A percentile compares a stretch with the other conserved stretches of the same genome.
Evolutionary conservation across 352 stramenopile species (phyloP).

Genomic region (Phytophthora palmivora): DNA sequence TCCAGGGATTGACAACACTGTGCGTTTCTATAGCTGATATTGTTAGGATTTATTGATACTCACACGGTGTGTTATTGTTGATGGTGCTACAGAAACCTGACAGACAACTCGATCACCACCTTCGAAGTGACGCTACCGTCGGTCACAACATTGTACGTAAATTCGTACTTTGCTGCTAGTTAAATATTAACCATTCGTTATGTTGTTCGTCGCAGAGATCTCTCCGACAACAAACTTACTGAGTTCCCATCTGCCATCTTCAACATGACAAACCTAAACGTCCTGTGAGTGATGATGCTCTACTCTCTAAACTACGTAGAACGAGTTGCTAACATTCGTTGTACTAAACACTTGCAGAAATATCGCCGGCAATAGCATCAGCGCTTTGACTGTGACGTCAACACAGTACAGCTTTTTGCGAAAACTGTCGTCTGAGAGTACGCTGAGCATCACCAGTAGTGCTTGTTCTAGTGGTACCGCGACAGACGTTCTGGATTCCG

Average conservation of each 20-base stretch:
- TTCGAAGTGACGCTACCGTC: constrained; percentile 52
- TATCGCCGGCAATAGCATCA: constrained; percentile 65
- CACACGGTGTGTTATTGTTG: background rate
- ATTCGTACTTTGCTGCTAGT: constrained; percentile 1
- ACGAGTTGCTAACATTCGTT: background rate
- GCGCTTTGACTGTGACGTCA: constrained; percentile 48
- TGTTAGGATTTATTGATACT: constrained; percentile 3
- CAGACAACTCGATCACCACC: constrained; percentile 50
- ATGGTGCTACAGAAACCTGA: constrained; percentile 45
- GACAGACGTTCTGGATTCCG: constrained; percentile 52
- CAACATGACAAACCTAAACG: constrained; percentile 73
- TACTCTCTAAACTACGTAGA: background rate
- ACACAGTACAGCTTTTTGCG: constrained; percentile 54
- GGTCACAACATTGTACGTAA: constrained; percentile 50
- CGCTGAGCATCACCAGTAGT: constrained; percentile 44
- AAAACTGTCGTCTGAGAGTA: constrained; percentile 48
- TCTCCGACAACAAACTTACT: constrained; percentile 62
- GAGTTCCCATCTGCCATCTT: constrained; percentile 66
- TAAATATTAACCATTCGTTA: too few relatives aligned
- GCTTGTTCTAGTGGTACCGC: constrained; percentile 49
- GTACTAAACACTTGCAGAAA: constrained; percentile 30
- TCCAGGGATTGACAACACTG: constrained; percentile 57
- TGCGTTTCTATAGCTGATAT: constrained; percentile 24
- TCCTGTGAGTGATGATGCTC: constrained; percentile 47
- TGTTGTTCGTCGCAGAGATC: constrained; percentile 32